These are phyloP conservation scores for Mycosarcoma mackinlayi DNA, from an alignment of 1,284 basidiomycete species.

Conservation along the genomic window DNA sequence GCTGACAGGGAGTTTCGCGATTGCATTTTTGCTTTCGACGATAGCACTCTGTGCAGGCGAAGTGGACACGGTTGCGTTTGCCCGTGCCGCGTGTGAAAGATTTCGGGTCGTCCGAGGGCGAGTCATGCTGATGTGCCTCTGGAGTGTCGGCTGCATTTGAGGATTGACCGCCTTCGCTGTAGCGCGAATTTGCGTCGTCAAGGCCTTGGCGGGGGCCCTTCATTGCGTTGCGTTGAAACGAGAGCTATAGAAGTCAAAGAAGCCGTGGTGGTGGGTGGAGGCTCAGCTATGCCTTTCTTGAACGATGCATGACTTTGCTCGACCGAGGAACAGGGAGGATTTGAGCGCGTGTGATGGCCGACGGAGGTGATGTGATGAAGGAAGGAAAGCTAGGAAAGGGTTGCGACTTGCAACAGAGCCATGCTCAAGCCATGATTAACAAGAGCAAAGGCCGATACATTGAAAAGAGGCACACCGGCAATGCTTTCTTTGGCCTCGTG, in stretches of 20 bases:
- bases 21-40: slow-evolving; percentile 66
- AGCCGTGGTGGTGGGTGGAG: no score
- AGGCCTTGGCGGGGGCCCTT: slow-evolving; percentile 17
- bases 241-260: no score
- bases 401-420: no score
- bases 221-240: slow-evolving; percentile 20
- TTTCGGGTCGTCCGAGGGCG: slow-evolving; percentile 30
- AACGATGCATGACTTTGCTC: slow-evolving; percentile 4
- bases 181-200: slow-evolving; percentile 25
- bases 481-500: no score
- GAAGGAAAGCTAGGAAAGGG: no score
- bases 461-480: no score
- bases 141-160: slow-evolving; percentile 35
- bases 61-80: slow-evolving; percentile 61
- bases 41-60: slow-evolving; percentile 66
- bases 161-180: slow-evolving; percentile 31
- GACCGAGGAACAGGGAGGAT: no score
- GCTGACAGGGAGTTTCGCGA: slow-evolving; percentile 63
- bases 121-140: slow-evolving; percentile 21
- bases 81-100: slow-evolving; percentile 27
- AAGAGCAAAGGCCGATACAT: no score
- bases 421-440: no score
- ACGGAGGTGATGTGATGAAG: no score
- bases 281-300: background rate
- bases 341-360: no score